Evolutionary conservation across 768 basidiomycete genomes (phyloP), one percentile per base, ranked within the genome.

Genomic region (Phlebiopsis flavidoalba): DNA sequence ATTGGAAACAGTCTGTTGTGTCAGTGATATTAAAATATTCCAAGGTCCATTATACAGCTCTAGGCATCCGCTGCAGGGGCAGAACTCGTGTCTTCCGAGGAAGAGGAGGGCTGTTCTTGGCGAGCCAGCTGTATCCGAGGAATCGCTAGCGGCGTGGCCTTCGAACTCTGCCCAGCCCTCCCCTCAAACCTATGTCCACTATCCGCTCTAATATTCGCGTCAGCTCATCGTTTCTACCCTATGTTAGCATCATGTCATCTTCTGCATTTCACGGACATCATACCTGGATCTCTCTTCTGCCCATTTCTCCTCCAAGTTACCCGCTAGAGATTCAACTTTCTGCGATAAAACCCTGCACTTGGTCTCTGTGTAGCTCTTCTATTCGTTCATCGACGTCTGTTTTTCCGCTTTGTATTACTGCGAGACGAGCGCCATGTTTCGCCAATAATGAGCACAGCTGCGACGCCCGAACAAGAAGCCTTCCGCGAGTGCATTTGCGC

Each of bases 391-490:
- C 85, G 8, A 93, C 85, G 52, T 75, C 76, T 64, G 87, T 89
- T 49, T n/a, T 89, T 76, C n/a, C 88, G 85, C 68, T 83, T 88
- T 0, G 84, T 79, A 61, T 86, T 78, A 60, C 79, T 89, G 19
- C 88, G 79, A 0, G 89, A 87, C 0, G 83, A 80, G 0, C 92
- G 87, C 80, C 83, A 94, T 22, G 86, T 76, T 71, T 95, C 92
- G 1, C 86, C 87, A 11, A 93, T 61, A 59, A 95, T 93, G 5
- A 94, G 76, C 0, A 72, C 72, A 1, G 87, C 86, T 0, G 92
- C 91, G 1, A 94, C 92, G 19, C 76, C n/a, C 69, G 68, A 94
- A 94, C 3, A 94, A 80, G 65, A 94, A 94, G 0, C 89, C 89
- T 72, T 94, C 92, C 0, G 92, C 92, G 5, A 94, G 77, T 5